Evolutionary conservation across 164 flowering plant species (phyloP), one percentile per base, ranked within the genome.

Genomic region (Vitis labrusca): DNA sequence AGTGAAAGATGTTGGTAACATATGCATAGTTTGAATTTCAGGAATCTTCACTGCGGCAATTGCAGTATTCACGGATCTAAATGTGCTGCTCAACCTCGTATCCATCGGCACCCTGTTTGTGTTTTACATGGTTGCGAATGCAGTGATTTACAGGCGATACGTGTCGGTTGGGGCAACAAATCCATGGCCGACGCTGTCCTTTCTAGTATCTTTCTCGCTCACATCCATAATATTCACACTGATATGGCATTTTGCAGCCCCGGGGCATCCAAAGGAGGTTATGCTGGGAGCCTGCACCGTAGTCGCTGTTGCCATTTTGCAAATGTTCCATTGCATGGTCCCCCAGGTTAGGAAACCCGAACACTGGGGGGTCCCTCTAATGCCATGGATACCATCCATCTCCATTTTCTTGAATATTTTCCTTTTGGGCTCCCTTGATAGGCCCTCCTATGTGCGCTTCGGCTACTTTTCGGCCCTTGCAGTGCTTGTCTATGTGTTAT

Each of bases 61-160:
- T 5, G 92, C 93, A 1, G 77, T 95, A 10, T 91, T 95, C 81
- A 90, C 98, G 2, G 98, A 91, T 47, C 82, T 95, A 0, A 64
- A 81, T 16, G 79, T 95, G 62, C 89, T 95, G 1, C 84, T 91
- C 48, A 77, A 93, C 78, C 85, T 95, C 10, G 88, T 95, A 10
- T 86, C 97, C 13, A 95, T 95, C 14, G 97, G 96, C 3, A 91
- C 99, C 0, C 92, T 95, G 53, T 90, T 93, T 50, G 94, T 95
- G 27, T 95, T 93, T 80, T 93, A 86, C 87, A 84, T 95, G 97
- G 99, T 95, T 23, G 97, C 97, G 2, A 91, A 90, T 67, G 99
- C 99, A 0, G 82, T 95, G 3, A 83, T 95, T 29, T 91, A 82
- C 77, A 77, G 94, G 32, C 92, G 99, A 1, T 93, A 95, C 60